Conservation (phyloP, 2,329 filamentous ascomycete genomes). For the Hortaea werneckii region DNA sequence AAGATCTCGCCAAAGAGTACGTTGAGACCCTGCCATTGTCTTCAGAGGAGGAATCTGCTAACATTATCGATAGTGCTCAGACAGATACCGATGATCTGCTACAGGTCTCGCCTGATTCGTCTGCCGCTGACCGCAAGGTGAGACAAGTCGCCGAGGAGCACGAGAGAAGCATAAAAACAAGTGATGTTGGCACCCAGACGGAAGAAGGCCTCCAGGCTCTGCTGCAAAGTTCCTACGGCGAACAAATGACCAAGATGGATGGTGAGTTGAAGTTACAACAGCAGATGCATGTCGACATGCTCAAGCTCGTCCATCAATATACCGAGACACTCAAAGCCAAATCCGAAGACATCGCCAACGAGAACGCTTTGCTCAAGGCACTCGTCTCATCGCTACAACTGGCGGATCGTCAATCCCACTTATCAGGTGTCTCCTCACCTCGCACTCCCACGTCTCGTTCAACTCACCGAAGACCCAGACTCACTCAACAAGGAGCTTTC, state of each 20-base stretch:
- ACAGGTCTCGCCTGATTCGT: not conserved
- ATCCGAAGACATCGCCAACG: too few relatives aligned
- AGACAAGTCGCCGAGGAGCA: not conserved
- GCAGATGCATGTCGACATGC: too few relatives aligned
- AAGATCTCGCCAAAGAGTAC: not conserved
- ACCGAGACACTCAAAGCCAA: too few relatives aligned
- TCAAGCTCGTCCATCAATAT: too few relatives aligned
- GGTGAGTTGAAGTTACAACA: too few relatives aligned
- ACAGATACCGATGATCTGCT: not conserved
- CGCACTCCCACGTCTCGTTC: not conserved
- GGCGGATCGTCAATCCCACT: too few relatives aligned
- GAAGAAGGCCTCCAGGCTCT: not conserved
- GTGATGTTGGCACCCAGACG: too few relatives aligned
- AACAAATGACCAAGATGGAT: not conserved
- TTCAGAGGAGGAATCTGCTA: not conserved
- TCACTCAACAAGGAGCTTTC: not conserved
- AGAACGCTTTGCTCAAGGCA: too few relatives aligned
- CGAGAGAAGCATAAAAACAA: too few relatives aligned
- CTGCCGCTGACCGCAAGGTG: not conserved
- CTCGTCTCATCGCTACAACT: too few relatives aligned
- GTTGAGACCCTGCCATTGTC: not conserved
- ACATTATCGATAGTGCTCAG: not conserved
- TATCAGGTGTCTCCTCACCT: too few relatives aligned
- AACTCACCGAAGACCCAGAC: not conserved
- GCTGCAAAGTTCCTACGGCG: not conserved